A percentile compares a stretch with the other conserved stretches of the same genome.
These are phyloP conservation scores for Pythium brassicae DNA, from an alignment of 352 stramenopile genomes.

Conservation along the genomic window DNA sequence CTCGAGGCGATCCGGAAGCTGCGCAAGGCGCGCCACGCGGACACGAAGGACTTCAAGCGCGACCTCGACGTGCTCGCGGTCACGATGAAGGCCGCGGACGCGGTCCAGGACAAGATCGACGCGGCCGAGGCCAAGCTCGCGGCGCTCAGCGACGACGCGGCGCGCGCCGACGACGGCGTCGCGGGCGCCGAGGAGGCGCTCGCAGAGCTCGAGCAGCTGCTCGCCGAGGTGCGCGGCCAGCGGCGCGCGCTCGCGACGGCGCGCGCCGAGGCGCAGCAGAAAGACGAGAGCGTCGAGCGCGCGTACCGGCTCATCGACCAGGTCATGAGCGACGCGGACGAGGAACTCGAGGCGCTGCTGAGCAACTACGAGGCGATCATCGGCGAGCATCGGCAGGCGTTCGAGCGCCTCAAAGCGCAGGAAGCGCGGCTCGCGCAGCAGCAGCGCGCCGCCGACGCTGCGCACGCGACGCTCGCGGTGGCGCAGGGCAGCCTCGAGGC, in stretches of 20 bases:
- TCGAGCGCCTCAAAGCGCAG: constrained; percentile 28
- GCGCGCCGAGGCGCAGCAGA: constrained; percentile 26
- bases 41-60: constrained; percentile 92
- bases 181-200: constrained; percentile 44
- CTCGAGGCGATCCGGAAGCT: constrained; percentile 95
- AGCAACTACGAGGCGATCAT: constrained; percentile 58
- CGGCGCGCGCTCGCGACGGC: constrained; percentile 29
- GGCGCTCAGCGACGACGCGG: constrained; percentile 27
- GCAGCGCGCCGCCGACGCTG: constrained; percentile 17
- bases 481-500: constrained; percentile 48
- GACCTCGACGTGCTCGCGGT: constrained; percentile 89
- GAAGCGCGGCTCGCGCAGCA: constrained; percentile 22
- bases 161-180: constrained; percentile 31
- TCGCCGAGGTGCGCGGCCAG: constrained; percentile 34
- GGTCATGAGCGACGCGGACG: constrained; percentile 69
- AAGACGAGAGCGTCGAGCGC: constrained; percentile 32
- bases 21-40: constrained; percentile 75
- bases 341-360: constrained; percentile 45
- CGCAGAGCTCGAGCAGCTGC: constrained; percentile 43
- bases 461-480: constrained; percentile 29
- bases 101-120: constrained; percentile 55
- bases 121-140: constrained; percentile 39
- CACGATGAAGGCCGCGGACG: constrained; percentile 65
- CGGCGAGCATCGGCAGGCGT: constrained; percentile 29
- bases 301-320: constrained; percentile 54